Conservation (phyloP, 805 yeast species). For the Candida endomychidarum region DNA sequence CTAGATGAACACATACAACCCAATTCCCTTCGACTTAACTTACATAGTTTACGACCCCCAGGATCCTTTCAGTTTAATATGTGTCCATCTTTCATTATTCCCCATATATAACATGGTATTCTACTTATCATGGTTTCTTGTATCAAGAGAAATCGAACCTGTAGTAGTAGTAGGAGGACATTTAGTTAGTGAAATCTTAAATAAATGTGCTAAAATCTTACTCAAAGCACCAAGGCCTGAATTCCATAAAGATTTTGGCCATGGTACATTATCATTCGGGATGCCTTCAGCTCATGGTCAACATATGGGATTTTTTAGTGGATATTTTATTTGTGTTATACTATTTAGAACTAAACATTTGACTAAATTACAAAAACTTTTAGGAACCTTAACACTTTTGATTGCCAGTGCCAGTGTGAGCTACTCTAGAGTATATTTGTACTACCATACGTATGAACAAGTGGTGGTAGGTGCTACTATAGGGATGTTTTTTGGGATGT, state of each 20-base stretch:
- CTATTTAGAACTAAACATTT: constrained; percentile 43
- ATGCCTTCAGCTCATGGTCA: constrained; percentile 98
- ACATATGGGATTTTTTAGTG: constrained; percentile 84
- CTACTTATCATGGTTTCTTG: constrained; percentile 79
- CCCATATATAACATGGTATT: constrained; percentile 80
- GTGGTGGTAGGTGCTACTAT: constrained; percentile 68
- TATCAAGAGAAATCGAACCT: constrained; percentile 83
- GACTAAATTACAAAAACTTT: constrained; percentile 21
- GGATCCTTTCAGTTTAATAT: constrained; percentile 55
- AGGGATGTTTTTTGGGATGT: constrained; percentile 60
- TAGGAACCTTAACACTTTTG: constrained; percentile 28
- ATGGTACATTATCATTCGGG: constrained; percentile 64
- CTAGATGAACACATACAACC: constrained; percentile 20
- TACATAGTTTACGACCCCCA: constrained; percentile 74
- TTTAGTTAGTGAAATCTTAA: constrained; percentile 69
- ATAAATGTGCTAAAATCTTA: constrained; percentile 62
- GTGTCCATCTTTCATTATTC: constrained; percentile 73
- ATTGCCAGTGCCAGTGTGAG: constrained; percentile 46
- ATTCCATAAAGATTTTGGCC: constrained; percentile 44
- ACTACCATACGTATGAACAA: constrained; percentile 74
- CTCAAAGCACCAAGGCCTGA: constrained; percentile 77
- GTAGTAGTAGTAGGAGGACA: constrained; percentile 85
- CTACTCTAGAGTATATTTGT: constrained; percentile 71
- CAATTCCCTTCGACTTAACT: constrained; percentile 80
- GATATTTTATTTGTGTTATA: constrained; percentile 49